Conservation (phyloP, 306 rosid species). For the Pyrus bretschneideri region DNA sequence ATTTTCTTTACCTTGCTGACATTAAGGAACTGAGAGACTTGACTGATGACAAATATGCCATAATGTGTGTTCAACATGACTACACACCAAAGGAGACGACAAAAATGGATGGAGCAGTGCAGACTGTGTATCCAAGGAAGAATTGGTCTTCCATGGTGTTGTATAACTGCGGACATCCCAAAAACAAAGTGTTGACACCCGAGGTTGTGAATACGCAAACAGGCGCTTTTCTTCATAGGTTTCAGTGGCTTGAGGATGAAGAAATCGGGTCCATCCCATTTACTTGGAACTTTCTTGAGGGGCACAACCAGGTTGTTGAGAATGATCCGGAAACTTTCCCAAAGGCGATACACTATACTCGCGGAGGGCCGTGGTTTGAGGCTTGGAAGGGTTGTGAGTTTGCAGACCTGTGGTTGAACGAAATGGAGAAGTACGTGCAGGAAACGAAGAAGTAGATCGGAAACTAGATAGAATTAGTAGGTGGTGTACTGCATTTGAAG, state of each 20-base stretch:
- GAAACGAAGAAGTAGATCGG: slow-evolving; percentile 20
- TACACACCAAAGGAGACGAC: background rate
- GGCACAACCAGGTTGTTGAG: slow-evolving; percentile 43
- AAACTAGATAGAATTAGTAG: background rate
- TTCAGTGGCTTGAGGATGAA: slow-evolving; percentile 60
- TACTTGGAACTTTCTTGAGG: slow-evolving; percentile 64
- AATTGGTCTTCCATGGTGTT: background rate
- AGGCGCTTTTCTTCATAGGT: slow-evolving; percentile 37
- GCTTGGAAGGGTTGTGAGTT: slow-evolving; percentile 58
- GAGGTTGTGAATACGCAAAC: background rate
- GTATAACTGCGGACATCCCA: background rate
- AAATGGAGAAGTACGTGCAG: slow-evolving; percentile 36
- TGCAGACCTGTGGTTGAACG: slow-evolving; percentile 56
- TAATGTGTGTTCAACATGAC: background rate
- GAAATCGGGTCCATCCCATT: slow-evolving; percentile 50
- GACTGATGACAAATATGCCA: background rate
- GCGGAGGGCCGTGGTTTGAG: slow-evolving; percentile 64
- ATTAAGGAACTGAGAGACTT: background rate
- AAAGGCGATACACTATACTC: slow-evolving; percentile 57
- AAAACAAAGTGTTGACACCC: background rate
- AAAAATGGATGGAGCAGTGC: background rate
- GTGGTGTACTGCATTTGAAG: background rate
- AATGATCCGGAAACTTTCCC: slow-evolving; percentile 38
- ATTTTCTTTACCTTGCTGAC: background rate
- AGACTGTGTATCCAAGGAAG: background rate